These are phyloP conservation scores for Symbiodinium natans DNA, from an alignment of 73 alveolate species.

Conservation along the genomic window DNA sequence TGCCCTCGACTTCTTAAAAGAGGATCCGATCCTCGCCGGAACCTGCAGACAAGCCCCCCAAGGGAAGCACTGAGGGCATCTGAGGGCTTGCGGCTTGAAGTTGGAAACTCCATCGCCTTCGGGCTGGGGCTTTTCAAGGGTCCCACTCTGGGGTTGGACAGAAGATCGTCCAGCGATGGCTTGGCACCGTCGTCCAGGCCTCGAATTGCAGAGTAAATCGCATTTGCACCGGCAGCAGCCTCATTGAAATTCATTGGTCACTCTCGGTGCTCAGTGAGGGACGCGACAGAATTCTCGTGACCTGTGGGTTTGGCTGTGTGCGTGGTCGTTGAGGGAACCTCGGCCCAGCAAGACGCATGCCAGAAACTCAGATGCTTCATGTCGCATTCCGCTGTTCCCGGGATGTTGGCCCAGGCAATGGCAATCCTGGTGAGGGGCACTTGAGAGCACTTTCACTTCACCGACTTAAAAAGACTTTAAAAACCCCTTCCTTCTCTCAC, in stretches of 20 bases:
- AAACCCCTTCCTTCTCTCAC: too few relatives aligned
- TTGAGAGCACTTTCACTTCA: too few relatives aligned
- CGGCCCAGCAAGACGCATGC: too few relatives aligned
- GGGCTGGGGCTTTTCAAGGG: neutral
- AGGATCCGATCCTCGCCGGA: neutral
- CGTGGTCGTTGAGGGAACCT: neutral
- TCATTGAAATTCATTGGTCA: too few relatives aligned
- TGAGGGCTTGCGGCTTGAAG: too few relatives aligned
- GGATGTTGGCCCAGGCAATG: too few relatives aligned
- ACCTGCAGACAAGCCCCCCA: neutral
- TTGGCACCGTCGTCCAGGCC: neutral
- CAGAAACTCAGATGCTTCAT: too few relatives aligned
- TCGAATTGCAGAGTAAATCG: neutral
- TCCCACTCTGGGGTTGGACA: conserved; percentile 20
- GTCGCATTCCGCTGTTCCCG: too few relatives aligned
- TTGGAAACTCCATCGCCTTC: too few relatives aligned
- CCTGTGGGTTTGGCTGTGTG: conserved; percentile 1
- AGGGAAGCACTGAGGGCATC: neutral
- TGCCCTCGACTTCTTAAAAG: neutral
- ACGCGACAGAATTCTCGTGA: neutral
- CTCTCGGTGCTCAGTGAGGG: neutral
- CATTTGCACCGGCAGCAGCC: too few relatives aligned
- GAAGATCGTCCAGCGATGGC: neutral
- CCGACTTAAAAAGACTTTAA: too few relatives aligned
- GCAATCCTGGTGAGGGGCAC: too few relatives aligned